Percentiles rank a stretch among this genome's conserved stretches.
Evolutionary conservation across 441 rosid genomes (phyloP).

Genomic region (Caryocar brasiliense): DNA sequence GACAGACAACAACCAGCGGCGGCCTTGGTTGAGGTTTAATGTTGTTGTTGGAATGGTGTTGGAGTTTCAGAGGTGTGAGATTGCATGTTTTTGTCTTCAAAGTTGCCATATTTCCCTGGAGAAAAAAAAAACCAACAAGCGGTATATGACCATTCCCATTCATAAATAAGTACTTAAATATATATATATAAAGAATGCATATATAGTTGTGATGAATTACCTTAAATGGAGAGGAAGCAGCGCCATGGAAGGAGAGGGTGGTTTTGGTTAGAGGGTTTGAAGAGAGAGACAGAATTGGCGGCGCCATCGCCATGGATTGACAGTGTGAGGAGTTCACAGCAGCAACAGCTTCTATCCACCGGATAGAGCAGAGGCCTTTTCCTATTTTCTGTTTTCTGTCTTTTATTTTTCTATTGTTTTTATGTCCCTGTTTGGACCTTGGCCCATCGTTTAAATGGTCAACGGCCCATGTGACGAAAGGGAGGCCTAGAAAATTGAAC

Average conservation of each 20-base stretch:
- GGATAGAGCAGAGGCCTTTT: no score
- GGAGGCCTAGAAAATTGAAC: no score
- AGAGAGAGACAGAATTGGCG: slow-evolving; percentile 36
- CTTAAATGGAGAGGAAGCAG: slow-evolving; percentile 38
- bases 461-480: no score
- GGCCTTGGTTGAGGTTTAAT: slow-evolving; percentile 6
- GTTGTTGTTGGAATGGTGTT: slow-evolving; percentile 14
- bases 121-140: neutral
- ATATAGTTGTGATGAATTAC: slow-evolving; percentile 9
- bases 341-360: no score
- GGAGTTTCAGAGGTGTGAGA: slow-evolving; percentile 24
- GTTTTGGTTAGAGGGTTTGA: slow-evolving; percentile 22
- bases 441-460: no score
- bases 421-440: no score
- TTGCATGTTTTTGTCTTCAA: slow-evolving; percentile 27
- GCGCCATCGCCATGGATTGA: no score
- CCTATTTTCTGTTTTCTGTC: no score
- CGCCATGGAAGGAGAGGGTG: slow-evolving; percentile 7
- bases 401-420: no score
- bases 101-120: slow-evolving; percentile 33
- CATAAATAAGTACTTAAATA: no score
- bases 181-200: neutral
- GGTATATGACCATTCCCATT: no score
- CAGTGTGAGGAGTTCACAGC: no score
- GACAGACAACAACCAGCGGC: slow-evolving; percentile 21